Percentiles rank a stretch among this genome's conserved stretches.
Conservation (phyloP, 1,284 basidiomycete genomes). For the Malassezia brasiliensis region DNA sequence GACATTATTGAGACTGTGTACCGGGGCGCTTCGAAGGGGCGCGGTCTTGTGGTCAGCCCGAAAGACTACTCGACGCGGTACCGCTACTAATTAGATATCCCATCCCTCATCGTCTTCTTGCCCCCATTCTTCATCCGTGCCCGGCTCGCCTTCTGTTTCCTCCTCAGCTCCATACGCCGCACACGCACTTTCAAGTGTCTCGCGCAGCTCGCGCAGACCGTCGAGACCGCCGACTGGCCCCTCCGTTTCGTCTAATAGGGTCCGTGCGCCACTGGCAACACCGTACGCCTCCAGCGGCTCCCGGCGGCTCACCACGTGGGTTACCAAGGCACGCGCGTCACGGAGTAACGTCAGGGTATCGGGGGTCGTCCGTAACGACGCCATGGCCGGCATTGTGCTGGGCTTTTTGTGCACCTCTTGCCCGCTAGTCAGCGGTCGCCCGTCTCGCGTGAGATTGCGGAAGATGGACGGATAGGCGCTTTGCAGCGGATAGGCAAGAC, state of each 20-base stretch:
- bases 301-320: conserved; percentile 27
- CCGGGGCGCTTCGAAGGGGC: conserved; percentile 89
- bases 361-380: conserved; percentile 26
- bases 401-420: conserved; percentile 4
- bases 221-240: conserved; percentile 25
- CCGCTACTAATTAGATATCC: conserved; percentile 24
- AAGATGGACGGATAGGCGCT: conserved; percentile 30
- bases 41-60: conserved; percentile 93
- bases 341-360: conserved; percentile 21
- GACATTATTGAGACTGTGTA: conserved; percentile 98
- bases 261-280: conserved; percentile 14
- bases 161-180: conserved; percentile 27
- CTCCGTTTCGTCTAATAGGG: conserved; percentile 18
- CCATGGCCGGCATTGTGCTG: conserved; percentile 21
- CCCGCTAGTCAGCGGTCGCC: conserved; percentile 5
- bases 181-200: conserved; percentile 32
- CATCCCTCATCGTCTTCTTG: conserved; percentile 31
- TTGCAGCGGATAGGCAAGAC: conserved; percentile 27
- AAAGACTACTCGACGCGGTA: conserved; percentile 52
- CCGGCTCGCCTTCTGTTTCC: conserved; percentile 12
- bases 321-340: conserved; percentile 22
- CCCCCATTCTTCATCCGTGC: conserved; percentile 20
- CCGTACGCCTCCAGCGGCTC: conserved; percentile 27
- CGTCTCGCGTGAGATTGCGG: conserved; percentile 17
- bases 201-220: conserved; percentile 32